Conservation (phyloP, 129 eudicot species). For the Calendula officinalis region DNA sequence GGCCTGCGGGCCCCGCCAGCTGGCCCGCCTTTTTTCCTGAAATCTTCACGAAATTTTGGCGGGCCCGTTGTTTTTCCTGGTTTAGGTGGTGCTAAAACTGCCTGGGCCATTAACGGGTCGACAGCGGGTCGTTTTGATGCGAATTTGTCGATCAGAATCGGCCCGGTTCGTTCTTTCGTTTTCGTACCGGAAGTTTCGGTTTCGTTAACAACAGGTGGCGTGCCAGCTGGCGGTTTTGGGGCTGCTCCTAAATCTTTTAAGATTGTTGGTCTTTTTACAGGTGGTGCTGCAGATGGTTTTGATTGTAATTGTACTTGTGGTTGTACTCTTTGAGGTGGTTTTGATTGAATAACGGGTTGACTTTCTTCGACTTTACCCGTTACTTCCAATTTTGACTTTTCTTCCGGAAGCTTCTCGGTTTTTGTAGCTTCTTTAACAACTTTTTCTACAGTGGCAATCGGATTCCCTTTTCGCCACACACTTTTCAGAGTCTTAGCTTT, state of each 20-base stretch:
- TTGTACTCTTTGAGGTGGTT: slow-evolving; percentile 57
- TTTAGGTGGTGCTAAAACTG: slow-evolving; percentile 72
- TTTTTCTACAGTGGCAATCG: slow-evolving; percentile 52
- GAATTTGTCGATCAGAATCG: slow-evolving; percentile 85
- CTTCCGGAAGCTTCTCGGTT: slow-evolving; percentile 30
- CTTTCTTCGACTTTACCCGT: slow-evolving; percentile 35
- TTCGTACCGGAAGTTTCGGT: slow-evolving; percentile 26
- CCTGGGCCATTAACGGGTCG: slow-evolving; percentile 69
- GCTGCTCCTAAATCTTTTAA: slow-evolving; percentile 72
- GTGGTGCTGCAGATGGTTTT: slow-evolving; percentile 72
- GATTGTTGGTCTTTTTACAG: slow-evolving; percentile 49
- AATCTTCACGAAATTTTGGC: slow-evolving; percentile 58
- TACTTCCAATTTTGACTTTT: slow-evolving; percentile 37
- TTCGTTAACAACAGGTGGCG: slow-evolving; percentile 27
- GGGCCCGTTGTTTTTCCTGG: slow-evolving; percentile 51
- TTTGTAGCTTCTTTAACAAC: slow-evolving; percentile 38
- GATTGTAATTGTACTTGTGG: slow-evolving; percentile 71
- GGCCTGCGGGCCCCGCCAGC: slow-evolving; percentile 57
- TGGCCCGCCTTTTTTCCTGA: slow-evolving; percentile 48
- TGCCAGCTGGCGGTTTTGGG: slow-evolving; percentile 35
- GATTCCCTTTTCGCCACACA: slow-evolving; percentile 90
- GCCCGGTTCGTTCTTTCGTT: slow-evolving; percentile 55
- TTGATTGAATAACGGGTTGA: slow-evolving; percentile 35
- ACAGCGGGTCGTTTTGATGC: slow-evolving; percentile 61
- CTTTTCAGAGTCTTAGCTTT: slow-evolving; percentile 64